These are phyloP conservation scores for Phtheirospermum japonicum DNA, from an alignment of 257 asterid genomes.

Conservation along the genomic window DNA sequence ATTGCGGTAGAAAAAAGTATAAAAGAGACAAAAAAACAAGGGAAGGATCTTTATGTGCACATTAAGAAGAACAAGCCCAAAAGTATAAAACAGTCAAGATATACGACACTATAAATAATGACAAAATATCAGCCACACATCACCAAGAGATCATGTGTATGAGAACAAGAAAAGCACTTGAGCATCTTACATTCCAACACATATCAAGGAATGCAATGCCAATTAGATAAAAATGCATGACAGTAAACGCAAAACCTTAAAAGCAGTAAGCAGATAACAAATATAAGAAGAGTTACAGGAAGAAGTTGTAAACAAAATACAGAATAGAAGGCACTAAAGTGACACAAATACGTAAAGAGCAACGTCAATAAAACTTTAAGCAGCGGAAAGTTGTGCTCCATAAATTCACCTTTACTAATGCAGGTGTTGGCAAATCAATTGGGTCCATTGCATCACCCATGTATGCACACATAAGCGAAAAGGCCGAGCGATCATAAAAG, in stretches of 20 bases:
- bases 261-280: conserved; percentile 15
- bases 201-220: conserved; percentile 5
- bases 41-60: not conserved
- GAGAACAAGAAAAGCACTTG: conserved; percentile 5
- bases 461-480: conserved; percentile 84
- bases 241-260: not conserved
- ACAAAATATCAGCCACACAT: no score
- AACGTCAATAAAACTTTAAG: conserved; percentile 7
- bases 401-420: conserved; percentile 67
- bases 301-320: no score
- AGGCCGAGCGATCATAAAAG: conserved; percentile 86
- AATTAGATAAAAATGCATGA: not conserved
- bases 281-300: conserved; percentile 4
- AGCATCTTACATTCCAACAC: conserved; percentile 4
- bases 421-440: conserved; percentile 88
- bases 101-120: no score
- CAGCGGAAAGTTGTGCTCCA: conserved; percentile 21
- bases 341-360: not conserved
- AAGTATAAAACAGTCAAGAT: not conserved
- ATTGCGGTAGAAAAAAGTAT: not conserved
- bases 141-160: conserved; percentile 4
- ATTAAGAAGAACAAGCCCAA: conserved; percentile 1
- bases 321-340: not conserved
- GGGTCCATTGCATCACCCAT: conserved; percentile 90
- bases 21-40: not conserved